Percentiles rank a stretch among this genome's conserved stretches.
These are phyloP conservation scores for Geoglossum cookeanum DNA, from an alignment of 2,329 filamentous ascomycete species.

Conservation along the genomic window DNA sequence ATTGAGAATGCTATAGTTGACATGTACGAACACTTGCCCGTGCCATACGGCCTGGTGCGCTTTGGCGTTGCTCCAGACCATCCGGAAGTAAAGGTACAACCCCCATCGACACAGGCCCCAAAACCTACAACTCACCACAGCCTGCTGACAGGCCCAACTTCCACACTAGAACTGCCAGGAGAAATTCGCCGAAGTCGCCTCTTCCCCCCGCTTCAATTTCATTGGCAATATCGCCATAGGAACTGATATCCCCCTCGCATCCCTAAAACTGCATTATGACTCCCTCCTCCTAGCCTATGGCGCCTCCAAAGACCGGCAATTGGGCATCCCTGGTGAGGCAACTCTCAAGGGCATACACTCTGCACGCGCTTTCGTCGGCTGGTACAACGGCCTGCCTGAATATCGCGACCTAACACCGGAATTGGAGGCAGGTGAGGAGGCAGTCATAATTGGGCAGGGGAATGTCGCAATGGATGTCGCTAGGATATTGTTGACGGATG, in stretches of 20 bases:
- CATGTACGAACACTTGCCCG: conserved; percentile 90
- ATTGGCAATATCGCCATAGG: conserved; percentile 78
- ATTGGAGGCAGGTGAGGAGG: conserved; percentile 57
- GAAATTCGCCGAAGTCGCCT: conserved; percentile 76
- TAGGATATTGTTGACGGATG: conserved; percentile 59
- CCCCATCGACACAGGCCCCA: background rate
- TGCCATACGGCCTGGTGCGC: conserved; percentile 79
- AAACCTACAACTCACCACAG: background rate
- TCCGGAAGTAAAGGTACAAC: conserved; percentile 77
- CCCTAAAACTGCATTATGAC: conserved; percentile 68
- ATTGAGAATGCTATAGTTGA: conserved; percentile 57
- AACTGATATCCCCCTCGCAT: conserved; percentile 42
- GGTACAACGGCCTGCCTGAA: conserved; percentile 93
- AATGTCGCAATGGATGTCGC: conserved; percentile 94
- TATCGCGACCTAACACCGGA: conserved; percentile 54
- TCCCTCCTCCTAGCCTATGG: conserved; percentile 87
- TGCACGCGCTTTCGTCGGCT: conserved; percentile 83
- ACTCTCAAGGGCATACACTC: conserved; percentile 58
- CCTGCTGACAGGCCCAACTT: background rate
- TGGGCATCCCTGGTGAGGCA: conserved; percentile 66
- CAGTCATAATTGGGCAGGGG: conserved; percentile 79
- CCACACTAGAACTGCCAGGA: conserved; percentile 70
- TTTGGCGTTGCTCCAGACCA: conserved; percentile 97
- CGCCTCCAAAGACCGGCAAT: conserved; percentile 60
- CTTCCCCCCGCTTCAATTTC: conserved; percentile 68